phyloP scores from a whole-genome alignment of 345 rosid genomes.

The Aquilaria yunnanensis region DNA sequence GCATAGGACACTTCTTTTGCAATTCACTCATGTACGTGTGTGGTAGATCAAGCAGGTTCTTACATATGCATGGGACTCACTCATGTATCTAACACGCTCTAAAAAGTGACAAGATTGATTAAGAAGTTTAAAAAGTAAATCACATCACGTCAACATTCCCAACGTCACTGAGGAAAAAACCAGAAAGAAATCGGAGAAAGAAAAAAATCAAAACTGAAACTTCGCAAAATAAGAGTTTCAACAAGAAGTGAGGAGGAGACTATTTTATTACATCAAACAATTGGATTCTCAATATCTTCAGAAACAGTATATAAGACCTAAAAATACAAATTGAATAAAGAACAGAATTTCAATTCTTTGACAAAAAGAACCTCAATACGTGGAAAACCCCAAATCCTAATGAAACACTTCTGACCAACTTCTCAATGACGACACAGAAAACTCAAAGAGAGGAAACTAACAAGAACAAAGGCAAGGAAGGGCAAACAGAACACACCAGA shows the following conservation, averaged over 20 bases:
- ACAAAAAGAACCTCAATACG: too few relatives aligned
- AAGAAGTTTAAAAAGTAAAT: constrained; percentile 17
- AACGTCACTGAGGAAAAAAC: constrained; percentile 25
- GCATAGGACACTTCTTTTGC: constrained; percentile 56
- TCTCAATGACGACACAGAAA: constrained; percentile 30
- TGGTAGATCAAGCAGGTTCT: constrained; percentile 51
- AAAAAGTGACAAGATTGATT: constrained; percentile 36
- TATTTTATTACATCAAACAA: too few relatives aligned
- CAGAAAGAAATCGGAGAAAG: background rate
- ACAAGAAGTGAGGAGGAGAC: too few relatives aligned
- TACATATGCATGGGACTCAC: constrained; percentile 42
- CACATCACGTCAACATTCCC: constrained; percentile 1
- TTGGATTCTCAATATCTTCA: background rate
- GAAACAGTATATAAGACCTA: too few relatives aligned
- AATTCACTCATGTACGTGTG: constrained; percentile 44
- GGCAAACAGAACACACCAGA: constrained; percentile 67
- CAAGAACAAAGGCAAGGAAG: constrained; percentile 1
- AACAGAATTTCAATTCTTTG: too few relatives aligned
- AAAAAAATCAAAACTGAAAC: background rate
- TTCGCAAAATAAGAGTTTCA: too few relatives aligned
- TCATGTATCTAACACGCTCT: constrained; percentile 50
- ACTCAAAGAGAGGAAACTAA: constrained; percentile 8
- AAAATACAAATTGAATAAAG: too few relatives aligned
- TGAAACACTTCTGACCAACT: constrained; percentile 2
- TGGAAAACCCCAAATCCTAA: background rate